Percentiles rank a stretch among this genome's conserved stretches.
phyloP scores from a whole-genome alignment of 2,329 filamentous ascomycete species.

The Hypoxylon sp. region DNA sequence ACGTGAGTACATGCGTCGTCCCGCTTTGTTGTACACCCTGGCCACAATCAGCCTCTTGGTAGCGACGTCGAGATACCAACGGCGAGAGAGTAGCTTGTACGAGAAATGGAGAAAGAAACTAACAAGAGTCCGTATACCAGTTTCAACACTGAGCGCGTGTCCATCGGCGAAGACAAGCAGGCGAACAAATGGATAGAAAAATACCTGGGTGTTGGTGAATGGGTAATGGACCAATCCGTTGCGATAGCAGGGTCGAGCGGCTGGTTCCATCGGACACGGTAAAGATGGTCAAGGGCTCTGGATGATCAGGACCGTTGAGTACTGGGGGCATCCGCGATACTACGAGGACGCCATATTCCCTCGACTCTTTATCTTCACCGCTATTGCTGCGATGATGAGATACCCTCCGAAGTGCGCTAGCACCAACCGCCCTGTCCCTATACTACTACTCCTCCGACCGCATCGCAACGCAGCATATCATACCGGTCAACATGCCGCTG shows the following conservation, averaged over 20 bases:
- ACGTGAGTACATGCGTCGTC: slow-evolving; percentile 78
- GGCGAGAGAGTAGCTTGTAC: slow-evolving; percentile 6
- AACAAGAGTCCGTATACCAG: slow-evolving; percentile 74
- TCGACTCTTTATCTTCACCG: slow-evolving; percentile 13
- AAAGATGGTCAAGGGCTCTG: slow-evolving; percentile 51
- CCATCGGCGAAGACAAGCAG: slow-evolving; percentile 84
- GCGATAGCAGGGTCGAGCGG: slow-evolving; percentile 89
- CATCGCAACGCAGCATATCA: slow-evolving; percentile 2
- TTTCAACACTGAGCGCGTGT: slow-evolving; percentile 87
- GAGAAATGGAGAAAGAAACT: slow-evolving; percentile 53
- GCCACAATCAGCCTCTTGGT: neutral
- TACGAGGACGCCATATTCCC: neutral
- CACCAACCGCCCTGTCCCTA: neutral
- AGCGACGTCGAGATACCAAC: slow-evolving; percentile 9
- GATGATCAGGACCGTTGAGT: slow-evolving; percentile 10
- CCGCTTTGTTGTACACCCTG: slow-evolving; percentile 7
- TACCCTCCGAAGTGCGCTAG: slow-evolving; percentile 3
- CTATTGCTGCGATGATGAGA: slow-evolving; percentile 1
- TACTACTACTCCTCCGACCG: neutral
- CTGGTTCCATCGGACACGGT: slow-evolving; percentile 93
- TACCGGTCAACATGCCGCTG: neutral
- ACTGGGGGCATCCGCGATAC: neutral
- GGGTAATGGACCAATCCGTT: slow-evolving; percentile 98
- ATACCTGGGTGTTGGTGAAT: slow-evolving; percentile 95
- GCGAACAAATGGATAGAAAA: slow-evolving; percentile 90